Conservation (phyloP, 257 asterid species). For the Voacanga thouarsii region DNA sequence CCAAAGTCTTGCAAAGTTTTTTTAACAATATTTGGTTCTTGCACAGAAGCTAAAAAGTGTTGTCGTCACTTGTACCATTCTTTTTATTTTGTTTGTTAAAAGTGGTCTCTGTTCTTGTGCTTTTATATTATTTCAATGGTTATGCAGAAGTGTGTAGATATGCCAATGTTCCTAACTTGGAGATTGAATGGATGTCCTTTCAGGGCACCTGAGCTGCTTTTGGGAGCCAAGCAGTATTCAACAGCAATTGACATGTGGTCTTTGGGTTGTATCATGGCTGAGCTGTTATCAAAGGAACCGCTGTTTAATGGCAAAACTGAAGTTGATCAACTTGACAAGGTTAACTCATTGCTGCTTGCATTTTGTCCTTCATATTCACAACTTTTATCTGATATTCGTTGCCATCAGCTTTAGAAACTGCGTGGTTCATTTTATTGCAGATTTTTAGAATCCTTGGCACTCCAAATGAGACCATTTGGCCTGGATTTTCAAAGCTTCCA, state of each 20-base stretch:
- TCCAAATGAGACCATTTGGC: conserved; percentile 88
- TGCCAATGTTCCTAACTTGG: background rate
- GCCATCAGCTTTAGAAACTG: background rate
- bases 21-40: too few species aligned
- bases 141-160: background rate
- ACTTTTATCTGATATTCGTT: background rate
- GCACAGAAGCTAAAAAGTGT: too few species aligned
- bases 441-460: conserved; percentile 78
- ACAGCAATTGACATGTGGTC: conserved; percentile 98
- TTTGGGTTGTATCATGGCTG: conserved; percentile 92
- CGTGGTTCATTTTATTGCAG: conserved; percentile 32
- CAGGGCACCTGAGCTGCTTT: conserved; percentile 92
- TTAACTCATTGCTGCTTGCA: conserved; percentile 20
- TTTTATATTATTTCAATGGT: conserved; percentile 24
- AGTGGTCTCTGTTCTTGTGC: conserved; percentile 11
- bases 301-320: conserved; percentile 74
- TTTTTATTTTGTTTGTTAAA: background rate
- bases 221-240: conserved; percentile 80
- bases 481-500: conserved; percentile 78
- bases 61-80: background rate
- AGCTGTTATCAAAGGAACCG: conserved; percentile 62
- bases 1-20: background rate
- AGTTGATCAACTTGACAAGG: conserved; percentile 83
- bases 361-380: background rate
- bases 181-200: background rate